Conservation (phyloP, 768 basidiomycete species). For the Aureoboletus auriporus region DNA sequence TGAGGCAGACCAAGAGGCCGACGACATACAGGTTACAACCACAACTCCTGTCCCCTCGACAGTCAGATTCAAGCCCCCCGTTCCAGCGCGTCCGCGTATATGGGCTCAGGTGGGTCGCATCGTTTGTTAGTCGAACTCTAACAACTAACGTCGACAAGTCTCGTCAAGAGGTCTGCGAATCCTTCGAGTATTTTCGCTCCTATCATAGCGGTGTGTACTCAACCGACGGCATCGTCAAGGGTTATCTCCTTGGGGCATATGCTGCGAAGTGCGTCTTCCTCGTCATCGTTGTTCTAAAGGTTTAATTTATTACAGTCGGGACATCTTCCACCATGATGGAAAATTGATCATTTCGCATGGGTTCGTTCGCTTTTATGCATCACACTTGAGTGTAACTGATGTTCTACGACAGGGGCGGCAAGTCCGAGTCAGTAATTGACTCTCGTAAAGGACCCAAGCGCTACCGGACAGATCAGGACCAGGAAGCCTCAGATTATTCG, state of each 20-base stretch:
- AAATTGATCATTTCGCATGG: conserved; percentile 81
- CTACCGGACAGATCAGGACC: conserved; percentile 54
- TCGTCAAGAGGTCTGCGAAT: conserved; percentile 82
- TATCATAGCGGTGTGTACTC: conserved; percentile 83
- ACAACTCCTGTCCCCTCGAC: neutral
- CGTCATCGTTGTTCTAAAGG: conserved; percentile 1
- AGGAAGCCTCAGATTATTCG: conserved; percentile 64
- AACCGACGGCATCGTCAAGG: conserved; percentile 54
- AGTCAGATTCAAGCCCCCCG: conserved; percentile 16
- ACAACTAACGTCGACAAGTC: conserved; percentile 42
- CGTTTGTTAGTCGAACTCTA: neutral
- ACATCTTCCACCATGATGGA: conserved; percentile 60
- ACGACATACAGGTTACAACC: conserved; percentile 14
- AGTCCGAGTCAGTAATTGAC: conserved; percentile 52
- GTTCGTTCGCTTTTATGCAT: conserved; percentile 36
- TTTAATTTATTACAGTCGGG: conserved; percentile 47
- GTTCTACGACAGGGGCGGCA: conserved; percentile 53
- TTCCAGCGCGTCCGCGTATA: conserved; percentile 33
- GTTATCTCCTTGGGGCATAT: conserved; percentile 74
- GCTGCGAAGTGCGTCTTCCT: conserved; percentile 50
- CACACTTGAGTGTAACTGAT: neutral
- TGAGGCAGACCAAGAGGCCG: too few relatives aligned
- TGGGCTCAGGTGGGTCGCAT: conserved; percentile 40
- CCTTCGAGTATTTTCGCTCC: conserved; percentile 59
- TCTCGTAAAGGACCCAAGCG: conserved; percentile 36